Conservation (phyloP, 2,329 filamentous ascomycete species). For the Ophiosphaerella korrae region DNA sequence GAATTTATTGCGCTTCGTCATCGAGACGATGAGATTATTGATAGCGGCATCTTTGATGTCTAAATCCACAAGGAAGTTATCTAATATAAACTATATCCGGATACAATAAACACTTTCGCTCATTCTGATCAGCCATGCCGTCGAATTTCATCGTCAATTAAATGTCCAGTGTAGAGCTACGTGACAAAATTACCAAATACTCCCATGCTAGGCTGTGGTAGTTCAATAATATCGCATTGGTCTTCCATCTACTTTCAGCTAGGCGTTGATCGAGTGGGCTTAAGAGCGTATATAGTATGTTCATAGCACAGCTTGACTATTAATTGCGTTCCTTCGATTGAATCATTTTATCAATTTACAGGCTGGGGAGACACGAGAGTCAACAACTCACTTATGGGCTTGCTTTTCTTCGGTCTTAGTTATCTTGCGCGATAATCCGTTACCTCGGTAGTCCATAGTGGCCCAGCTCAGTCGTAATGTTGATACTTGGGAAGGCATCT, state of each 20-base stretch:
- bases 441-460: no score
- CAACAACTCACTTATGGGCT: no score
- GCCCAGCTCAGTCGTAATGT: no score
- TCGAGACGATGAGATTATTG: not conserved
- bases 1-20: not conserved
- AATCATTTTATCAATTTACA: no score
- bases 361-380: no score
- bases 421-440: no score
- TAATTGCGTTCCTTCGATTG: no score
- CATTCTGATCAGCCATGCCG: not conserved
- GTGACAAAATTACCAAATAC: conserved; percentile 7
- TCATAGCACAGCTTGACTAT: not conserved
- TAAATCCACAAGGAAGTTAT: not conserved
- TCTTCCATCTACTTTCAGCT: conserved; percentile 6
- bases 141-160: not conserved
- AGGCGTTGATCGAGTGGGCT: conserved; percentile 6
- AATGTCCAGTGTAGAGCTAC: conserved; percentile 13
- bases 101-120: not conserved
- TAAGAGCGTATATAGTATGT: not conserved
- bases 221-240: not conserved
- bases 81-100: not conserved
- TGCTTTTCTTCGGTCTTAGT: no score
- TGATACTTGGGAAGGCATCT: no score
- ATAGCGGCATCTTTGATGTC: conserved; percentile 6
- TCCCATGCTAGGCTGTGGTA: not conserved